Evolutionary conservation across 73 alveolate species (phyloP).

Genomic region (Paramecium octaurelia): DNA sequence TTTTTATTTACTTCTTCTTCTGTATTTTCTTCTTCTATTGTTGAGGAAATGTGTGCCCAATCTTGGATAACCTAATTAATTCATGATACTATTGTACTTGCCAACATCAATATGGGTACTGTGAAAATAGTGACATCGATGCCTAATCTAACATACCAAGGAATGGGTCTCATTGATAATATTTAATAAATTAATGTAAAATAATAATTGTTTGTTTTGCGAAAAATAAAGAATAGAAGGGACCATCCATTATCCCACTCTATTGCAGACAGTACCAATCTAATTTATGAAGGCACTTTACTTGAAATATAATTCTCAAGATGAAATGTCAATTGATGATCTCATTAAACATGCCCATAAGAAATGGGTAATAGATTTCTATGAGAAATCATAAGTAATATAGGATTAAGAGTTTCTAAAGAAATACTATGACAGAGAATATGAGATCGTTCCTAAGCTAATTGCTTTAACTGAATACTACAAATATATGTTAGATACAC

Average conservation of each 20-base stretch:
- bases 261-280: background rate
- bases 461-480: slow-evolving; percentile 20
- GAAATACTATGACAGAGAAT: background rate
- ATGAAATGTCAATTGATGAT: background rate
- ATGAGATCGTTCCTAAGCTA: background rate
- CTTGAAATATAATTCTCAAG: background rate
- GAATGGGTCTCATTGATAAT: slow-evolving; percentile 34
- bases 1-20: slow-evolving; percentile 25
- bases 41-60: slow-evolving; percentile 11
- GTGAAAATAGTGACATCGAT: background rate
- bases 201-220: slow-evolving; percentile 23
- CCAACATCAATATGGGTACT: background rate
- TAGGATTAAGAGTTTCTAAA: background rate
- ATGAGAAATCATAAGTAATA: background rate
- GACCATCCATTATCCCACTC: background rate
- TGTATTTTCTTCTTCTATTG: slow-evolving; percentile 30
- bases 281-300: background rate
- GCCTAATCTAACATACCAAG: slow-evolving; percentile 39
- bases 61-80: slow-evolving; percentile 13
- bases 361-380: background rate
- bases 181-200: background rate
- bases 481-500: background rate
- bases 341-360: background rate
- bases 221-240: background rate
- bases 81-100: background rate